Base-by-base conservation (phyloP, 495 filamentous ascomycete genomes). In the Corynascus novoguineensis region DNA sequence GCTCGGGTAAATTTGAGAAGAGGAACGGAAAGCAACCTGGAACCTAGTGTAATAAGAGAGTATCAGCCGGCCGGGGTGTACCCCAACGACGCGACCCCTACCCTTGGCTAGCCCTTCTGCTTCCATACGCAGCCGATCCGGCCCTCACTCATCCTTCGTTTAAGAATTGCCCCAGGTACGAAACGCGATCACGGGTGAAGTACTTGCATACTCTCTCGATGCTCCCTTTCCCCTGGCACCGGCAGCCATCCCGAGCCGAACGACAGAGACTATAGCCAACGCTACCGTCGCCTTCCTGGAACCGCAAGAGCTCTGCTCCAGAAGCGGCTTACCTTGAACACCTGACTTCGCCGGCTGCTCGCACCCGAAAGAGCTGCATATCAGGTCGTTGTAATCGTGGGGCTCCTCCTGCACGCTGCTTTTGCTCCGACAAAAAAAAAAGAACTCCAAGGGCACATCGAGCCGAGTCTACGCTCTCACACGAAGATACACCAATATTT, bases 1-100 rank as follows among this genome's bases (percentile, higher is more conserved):
- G 65, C 57, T 60, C 45, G 60, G 65, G 22, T 55, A 61, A 63
- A 63, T 50, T 32, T 25, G 12, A 19, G 34, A 40, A 53, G 19
- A 22, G 15, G 19, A 24, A 28, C 4, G n/a, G 5, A 46, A 17
- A n/a, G n/a, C n/a, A n/a, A n/a, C n/a, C n/a, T n/a, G n/a, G n/a
- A n/a, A n/a, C n/a, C n/a, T n/a, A n/a, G n/a, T 22, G 24, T 6
- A 28, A 38, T 1, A 21, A 41, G n/a, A 41, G 37, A 41, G 7
- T 45, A 55, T 55, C 42, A 53, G 50, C 50, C 57, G 57, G 40
- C 40, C 31, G 29, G 28, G 34, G 42, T 45, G 49, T 58, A 28
- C 41, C 57, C 55, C 44, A 54, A 53, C 49, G 50, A 38, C n/a
- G 34, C 48, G 48, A 42, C 25, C 57, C 57, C 50, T 55, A 21